A percentile compares a stretch with the other conserved stretches of the same genome.
phyloP scores from a whole-genome alignment of 768 basidiomycete species.

The Hemileccinum impolitum region DNA sequence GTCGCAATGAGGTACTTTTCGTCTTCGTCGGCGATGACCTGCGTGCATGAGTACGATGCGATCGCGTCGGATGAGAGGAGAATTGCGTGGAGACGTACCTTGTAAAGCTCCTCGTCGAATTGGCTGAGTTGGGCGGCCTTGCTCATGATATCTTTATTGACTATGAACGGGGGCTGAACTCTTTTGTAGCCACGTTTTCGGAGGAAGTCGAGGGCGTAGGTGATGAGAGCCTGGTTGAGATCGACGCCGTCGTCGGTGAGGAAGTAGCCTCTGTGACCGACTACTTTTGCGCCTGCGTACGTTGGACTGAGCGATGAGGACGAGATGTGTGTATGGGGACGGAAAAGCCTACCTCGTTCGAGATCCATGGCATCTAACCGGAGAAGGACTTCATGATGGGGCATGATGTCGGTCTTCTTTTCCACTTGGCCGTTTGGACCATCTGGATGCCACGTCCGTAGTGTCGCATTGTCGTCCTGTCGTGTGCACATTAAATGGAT shows the following conservation, averaged over 20 bases:
- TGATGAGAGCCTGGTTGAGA: constrained; percentile 93
- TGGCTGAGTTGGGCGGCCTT: constrained; percentile 98
- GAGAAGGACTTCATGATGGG: constrained; percentile 97
- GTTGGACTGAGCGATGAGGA: constrained; percentile 9
- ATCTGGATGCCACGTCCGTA: constrained; percentile 84
- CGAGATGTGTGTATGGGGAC: not conserved
- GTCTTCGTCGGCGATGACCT: constrained; percentile 87
- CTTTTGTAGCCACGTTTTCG: constrained; percentile 83
- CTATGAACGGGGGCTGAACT: constrained; percentile 96
- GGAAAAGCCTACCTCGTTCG: constrained; percentile 67
- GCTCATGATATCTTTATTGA: constrained; percentile 96
- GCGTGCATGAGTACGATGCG: not conserved
- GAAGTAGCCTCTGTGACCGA: constrained; percentile 96
- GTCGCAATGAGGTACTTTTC: constrained; percentile 99
- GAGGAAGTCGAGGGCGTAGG: constrained; percentile 93
- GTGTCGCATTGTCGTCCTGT: constrained; percentile 85
- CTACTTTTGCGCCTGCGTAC: constrained; percentile 78
- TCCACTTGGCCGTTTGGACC: constrained; percentile 71
- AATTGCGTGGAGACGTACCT: constrained; percentile 45
- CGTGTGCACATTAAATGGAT: not conserved
- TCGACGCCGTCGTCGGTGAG: constrained; percentile 94
- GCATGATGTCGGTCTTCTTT: constrained; percentile 73
- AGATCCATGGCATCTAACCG: constrained; percentile 95
- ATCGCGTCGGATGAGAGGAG: not conserved
- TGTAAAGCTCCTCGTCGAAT: constrained; percentile 98